Percentiles rank a stretch among this genome's conserved stretches.
phyloP scores from a whole-genome alignment of 345 rosid genomes.

The Eucalyptus shirleyi region DNA sequence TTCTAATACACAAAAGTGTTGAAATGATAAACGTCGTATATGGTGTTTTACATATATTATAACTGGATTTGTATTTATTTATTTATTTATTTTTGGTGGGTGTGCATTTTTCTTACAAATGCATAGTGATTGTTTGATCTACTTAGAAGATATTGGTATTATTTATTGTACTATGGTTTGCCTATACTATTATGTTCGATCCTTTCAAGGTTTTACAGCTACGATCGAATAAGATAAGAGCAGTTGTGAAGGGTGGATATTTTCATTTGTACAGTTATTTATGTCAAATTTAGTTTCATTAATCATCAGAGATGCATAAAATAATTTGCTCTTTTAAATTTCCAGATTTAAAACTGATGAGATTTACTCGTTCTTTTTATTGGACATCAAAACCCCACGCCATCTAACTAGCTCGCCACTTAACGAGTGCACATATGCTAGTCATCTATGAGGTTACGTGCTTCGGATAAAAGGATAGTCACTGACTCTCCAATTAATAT shows the following conservation, averaged over 20 bases:
- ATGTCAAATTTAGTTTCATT: not conserved
- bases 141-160: accelerated
- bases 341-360: too few species aligned
- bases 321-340: too few species aligned
- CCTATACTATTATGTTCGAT: not conserved
- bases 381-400: accelerated
- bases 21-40: accelerated
- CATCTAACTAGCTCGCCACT: not conserved
- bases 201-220: accelerated
- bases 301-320: not conserved
- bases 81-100: not conserved
- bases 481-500: not conserved
- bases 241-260: not conserved
- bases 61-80: not conserved
- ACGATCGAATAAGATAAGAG: not conserved
- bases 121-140: accelerated
- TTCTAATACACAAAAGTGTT: not conserved
- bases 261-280: too few species aligned
- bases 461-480: not conserved
- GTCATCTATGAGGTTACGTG: accelerated
- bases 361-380: not conserved
- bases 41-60: not conserved
- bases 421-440: not conserved
- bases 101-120: not conserved
- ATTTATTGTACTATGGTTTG: not conserved